Evolutionary conservation across 108 stramenopile genomes (phyloP).

Genomic region (Schizochytrium sp.): DNA sequence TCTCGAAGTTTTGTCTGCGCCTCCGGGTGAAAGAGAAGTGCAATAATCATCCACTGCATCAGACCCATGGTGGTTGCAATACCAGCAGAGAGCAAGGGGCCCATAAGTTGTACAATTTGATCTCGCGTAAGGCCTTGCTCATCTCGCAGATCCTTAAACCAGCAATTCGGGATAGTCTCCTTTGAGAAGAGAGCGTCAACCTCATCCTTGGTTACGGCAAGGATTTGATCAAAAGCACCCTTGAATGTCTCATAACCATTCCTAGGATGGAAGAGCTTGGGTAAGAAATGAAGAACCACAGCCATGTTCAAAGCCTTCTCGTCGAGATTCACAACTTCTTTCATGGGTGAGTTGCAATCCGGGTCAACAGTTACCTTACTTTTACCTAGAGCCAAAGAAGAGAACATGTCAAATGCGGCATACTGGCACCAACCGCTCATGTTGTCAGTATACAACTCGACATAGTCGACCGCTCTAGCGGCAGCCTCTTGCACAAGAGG

Average conservation of each 20-base stretch:
- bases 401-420: constrained; percentile 35
- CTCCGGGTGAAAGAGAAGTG: neutral
- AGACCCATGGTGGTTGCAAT: neutral
- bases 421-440: neutral
- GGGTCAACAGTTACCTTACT: neutral
- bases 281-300: neutral
- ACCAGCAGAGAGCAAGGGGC: neutral
- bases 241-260: neutral
- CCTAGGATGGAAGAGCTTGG: neutral
- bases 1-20: neutral
- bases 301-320: neutral
- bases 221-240: neutral
- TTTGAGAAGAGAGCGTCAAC: neutral
- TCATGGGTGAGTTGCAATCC: neutral
- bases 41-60: neutral
- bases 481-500: neutral
- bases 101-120: neutral
- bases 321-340: constrained; percentile 14
- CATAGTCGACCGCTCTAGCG: neutral
- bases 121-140: neutral
- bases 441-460: neutral
- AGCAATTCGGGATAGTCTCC: neutral
- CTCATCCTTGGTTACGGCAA: neutral
- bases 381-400: neutral
- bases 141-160: constrained; percentile 42